Evolutionary conservation across 2,329 filamentous ascomycete species (phyloP).

Genomic region (Xylaria sp.): DNA sequence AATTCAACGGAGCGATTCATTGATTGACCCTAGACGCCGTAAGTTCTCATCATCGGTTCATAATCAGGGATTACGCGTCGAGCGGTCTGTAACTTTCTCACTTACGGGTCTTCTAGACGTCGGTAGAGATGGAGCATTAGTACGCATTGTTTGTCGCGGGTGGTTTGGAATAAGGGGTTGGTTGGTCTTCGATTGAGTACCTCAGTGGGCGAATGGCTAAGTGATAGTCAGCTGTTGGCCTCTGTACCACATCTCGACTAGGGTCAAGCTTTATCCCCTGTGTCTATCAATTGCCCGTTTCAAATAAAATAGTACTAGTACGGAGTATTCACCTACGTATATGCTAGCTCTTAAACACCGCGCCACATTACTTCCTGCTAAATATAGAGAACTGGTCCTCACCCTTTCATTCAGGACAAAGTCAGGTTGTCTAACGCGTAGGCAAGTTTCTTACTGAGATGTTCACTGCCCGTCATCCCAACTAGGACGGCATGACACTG

Average conservation of each 20-base stretch:
- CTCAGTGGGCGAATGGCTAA: neutral
- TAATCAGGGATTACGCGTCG: neutral
- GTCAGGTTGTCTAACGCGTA: neutral
- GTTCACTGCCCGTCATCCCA: neutral
- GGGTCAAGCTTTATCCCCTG: neutral
- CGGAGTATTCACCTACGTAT: neutral
- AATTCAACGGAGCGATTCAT: neutral
- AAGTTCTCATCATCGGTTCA: neutral
- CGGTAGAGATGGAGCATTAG: neutral
- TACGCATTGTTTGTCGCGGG: neutral
- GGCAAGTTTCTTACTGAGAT: neutral
- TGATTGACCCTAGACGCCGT: neutral
- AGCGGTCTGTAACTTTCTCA: neutral
- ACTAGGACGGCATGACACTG: neutral
- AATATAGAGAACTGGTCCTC: constrained; percentile 11
- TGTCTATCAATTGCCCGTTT: neutral
- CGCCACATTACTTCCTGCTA: constrained; percentile 3
- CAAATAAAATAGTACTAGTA: neutral
- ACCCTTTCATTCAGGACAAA: neutral
- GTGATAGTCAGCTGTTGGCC: constrained; percentile 1
- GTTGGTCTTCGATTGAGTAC: neutral
- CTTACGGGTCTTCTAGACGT: neutral
- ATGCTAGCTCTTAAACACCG: neutral
- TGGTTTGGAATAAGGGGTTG: neutral
- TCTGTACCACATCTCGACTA: neutral